Evolutionary conservation across 805 yeast species (phyloP).

Genomic region (Lachancea dasiensis): DNA sequence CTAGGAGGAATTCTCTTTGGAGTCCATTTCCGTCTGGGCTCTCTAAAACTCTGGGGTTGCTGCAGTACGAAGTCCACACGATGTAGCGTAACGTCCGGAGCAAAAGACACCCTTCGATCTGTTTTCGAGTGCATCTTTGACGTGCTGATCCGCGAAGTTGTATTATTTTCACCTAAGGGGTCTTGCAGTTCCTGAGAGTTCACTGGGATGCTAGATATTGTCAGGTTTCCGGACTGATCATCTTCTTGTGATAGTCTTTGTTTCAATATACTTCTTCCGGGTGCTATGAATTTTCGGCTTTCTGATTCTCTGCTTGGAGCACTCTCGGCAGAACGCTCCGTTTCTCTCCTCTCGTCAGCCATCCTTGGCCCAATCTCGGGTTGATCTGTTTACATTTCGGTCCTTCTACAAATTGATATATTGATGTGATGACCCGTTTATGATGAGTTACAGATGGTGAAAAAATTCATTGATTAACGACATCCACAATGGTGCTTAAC

Average conservation of each 20-base stretch:
- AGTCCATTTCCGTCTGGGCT: conserved; percentile 19
- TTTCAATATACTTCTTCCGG: conserved; percentile 11
- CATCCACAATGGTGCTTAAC: not conserved
- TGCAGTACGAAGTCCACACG: conserved; percentile 41
- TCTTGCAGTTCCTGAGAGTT: conserved; percentile 11
- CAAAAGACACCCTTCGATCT: conserved; percentile 63
- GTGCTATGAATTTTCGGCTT: conserved; percentile 3
- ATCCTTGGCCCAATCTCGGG: too few relatives aligned
- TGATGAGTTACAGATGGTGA: not conserved
- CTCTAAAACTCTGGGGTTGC: conserved; percentile 11
- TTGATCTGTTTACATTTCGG: not conserved
- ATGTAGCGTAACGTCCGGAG: conserved; percentile 66
- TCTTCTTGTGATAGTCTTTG: conserved; percentile 5
- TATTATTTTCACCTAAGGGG: conserved; percentile 23
- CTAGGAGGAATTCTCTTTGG: too few relatives aligned
- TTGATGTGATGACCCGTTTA: too few relatives aligned
- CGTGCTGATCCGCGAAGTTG: conserved; percentile 26
- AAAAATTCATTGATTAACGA: not conserved
- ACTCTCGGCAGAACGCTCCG: not conserved
- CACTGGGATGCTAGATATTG: conserved; percentile 10
- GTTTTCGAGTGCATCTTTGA: conserved; percentile 14
- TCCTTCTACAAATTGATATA: too few relatives aligned
- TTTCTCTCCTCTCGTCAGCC: not conserved
- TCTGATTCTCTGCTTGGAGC: not conserved
- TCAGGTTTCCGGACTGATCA: conserved; percentile 9